Evolutionary conservation across 306 rosid genomes (phyloP).

Genomic region (Begonia peltatifolia): DNA sequence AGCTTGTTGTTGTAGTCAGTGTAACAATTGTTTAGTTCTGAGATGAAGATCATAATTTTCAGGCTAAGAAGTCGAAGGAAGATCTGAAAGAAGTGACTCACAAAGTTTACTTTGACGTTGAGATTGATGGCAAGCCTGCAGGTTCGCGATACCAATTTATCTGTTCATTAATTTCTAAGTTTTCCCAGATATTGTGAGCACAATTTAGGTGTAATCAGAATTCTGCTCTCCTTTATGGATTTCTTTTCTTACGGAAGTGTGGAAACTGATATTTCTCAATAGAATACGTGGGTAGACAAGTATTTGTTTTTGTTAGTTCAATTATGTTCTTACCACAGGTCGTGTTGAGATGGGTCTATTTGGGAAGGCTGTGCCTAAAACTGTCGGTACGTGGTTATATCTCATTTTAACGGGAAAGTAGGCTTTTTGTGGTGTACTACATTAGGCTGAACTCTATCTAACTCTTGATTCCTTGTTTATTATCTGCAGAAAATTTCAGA

Average conservation of each 20-base stretch:
- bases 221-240: background rate
- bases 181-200: background rate
- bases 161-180: background rate
- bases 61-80: constrained; percentile 78
- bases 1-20: background rate
- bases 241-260: too few relatives aligned
- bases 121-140: constrained; percentile 69
- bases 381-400: constrained; percentile 42
- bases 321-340: constrained; percentile 27
- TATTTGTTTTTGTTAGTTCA: too few relatives aligned
- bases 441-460: background rate
- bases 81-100: constrained; percentile 71
- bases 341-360: constrained; percentile 76
- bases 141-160: constrained; percentile 21
- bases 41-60: constrained; percentile 4
- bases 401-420: too few relatives aligned
- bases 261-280: too few relatives aligned
- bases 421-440: too few relatives aligned
- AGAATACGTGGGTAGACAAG: too few relatives aligned
- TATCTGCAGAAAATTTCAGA: constrained; percentile 78
- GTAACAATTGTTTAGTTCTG: too few relatives aligned
- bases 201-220: background rate
- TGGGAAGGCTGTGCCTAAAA: constrained; percentile 92
- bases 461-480: constrained; percentile 6
- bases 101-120: constrained; percentile 82